Evolutionary conservation across 352 stramenopile genomes (phyloP).

Genomic region (Thraustotheca clavata): DNA sequence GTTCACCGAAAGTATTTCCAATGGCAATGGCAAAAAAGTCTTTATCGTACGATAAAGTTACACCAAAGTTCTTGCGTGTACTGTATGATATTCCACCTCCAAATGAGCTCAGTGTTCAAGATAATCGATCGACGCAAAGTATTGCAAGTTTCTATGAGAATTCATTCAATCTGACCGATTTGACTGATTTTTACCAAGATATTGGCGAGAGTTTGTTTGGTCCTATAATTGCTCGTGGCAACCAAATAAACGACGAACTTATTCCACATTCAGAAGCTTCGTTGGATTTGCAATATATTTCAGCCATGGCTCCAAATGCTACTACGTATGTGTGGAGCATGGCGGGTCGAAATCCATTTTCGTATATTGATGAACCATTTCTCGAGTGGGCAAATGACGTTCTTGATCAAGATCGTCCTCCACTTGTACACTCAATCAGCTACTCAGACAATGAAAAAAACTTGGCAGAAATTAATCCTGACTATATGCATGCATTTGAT

Average conservation of each 20-base stretch:
- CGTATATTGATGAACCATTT: constrained; percentile 72
- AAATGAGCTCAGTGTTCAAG: constrained; percentile 52
- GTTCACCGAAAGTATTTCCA: not conserved
- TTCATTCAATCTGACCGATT: constrained; percentile 41
- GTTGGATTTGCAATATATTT: constrained; percentile 88
- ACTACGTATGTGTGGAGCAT: constrained; percentile 76
- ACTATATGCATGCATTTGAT: constrained; percentile 75
- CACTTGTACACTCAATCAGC: constrained; percentile 80
- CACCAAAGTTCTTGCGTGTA: constrained; percentile 36
- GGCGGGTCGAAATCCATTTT: constrained; percentile 82
- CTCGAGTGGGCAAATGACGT: constrained; percentile 68
- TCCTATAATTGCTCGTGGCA: constrained; percentile 43
- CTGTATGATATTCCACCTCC: constrained; percentile 48
- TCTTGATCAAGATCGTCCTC: constrained; percentile 49
- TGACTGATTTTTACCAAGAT: constrained; percentile 42
- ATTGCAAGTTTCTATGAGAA: constrained; percentile 71
- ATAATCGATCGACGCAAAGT: constrained; percentile 42
- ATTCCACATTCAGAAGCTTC: constrained; percentile 58
- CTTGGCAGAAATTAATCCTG: constrained; percentile 54
- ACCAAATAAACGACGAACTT: constrained; percentile 36
- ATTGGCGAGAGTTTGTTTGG: constrained; percentile 33
- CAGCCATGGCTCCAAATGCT: constrained; percentile 64
- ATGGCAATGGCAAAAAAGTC: not conserved
- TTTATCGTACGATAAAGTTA: too few species aligned
- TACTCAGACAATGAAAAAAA: constrained; percentile 88